Evolutionary conservation across 2,329 filamentous ascomycete species (phyloP).

Genomic region (Truncatella angustata): DNA sequence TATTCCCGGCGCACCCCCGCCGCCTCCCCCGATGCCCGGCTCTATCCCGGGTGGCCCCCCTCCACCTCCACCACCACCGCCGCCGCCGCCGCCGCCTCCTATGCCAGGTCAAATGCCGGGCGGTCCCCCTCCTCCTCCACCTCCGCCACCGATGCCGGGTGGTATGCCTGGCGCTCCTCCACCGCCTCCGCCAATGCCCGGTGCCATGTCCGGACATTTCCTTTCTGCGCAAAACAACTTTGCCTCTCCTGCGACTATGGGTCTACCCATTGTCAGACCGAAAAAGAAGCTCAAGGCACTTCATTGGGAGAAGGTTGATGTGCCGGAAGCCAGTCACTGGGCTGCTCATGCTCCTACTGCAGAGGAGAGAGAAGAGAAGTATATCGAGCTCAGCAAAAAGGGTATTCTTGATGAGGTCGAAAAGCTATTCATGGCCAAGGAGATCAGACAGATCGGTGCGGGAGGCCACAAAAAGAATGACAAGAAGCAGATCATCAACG

Average conservation of each 20-base stretch:
- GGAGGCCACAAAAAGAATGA: conserved; percentile 80
- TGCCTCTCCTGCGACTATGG: conserved; percentile 55
- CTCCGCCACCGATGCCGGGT: conserved; percentile 42
- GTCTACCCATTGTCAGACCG: conserved; percentile 77
- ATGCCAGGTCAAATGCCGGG: conserved; percentile 31
- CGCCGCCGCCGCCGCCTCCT: conserved; percentile 32
- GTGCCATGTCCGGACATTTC: conserved; percentile 73
- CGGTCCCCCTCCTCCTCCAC: conserved; percentile 32
- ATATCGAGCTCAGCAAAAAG: conserved; percentile 86
- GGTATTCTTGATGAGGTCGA: conserved; percentile 97
- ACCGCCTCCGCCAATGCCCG: conserved; percentile 64
- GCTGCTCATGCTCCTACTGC: conserved; percentile 81
- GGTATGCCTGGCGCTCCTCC: conserved; percentile 35
- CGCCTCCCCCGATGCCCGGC: conserved; percentile 41
- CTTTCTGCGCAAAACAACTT: conserved; percentile 62
- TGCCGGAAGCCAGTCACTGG: conserved; percentile 90
- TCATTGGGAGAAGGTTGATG: conserved; percentile 98
- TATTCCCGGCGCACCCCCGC: conserved; percentile 28
- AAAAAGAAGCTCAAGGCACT: conserved; percentile 99
- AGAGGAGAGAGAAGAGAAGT: conserved; percentile 91
- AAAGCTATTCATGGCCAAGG: conserved; percentile 95
- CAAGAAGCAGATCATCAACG: conserved; percentile 96
- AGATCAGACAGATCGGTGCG: conserved; percentile 82
- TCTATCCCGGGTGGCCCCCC: conserved; percentile 35
- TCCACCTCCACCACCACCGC: conserved; percentile 48